These are phyloP conservation scores for Sporothrix schenckii DNA, from an alignment of 2,329 filamentous ascomycete genomes.

Conservation along the genomic window DNA sequence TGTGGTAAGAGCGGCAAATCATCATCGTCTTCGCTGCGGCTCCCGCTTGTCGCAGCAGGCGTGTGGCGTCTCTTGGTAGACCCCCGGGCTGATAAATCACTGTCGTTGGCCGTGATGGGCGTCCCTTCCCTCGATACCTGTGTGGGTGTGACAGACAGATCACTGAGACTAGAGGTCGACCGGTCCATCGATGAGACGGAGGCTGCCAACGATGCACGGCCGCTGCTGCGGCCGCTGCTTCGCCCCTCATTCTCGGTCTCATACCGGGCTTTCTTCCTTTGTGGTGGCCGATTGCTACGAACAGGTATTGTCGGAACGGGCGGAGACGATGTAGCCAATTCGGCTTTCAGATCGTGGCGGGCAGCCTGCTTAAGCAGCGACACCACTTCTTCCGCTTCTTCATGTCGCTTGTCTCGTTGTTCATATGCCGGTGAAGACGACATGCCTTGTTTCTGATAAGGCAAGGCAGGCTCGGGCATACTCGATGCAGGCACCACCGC, in stretches of 20 bases:
- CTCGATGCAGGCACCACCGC: background rate
- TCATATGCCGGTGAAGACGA: background rate
- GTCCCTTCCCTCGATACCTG: slow-evolving; percentile 31
- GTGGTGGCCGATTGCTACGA: background rate
- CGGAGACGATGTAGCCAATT: slow-evolving; percentile 24
- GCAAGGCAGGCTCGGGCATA: background rate
- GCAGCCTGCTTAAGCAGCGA: slow-evolving; percentile 4
- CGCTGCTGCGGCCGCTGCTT: background rate
- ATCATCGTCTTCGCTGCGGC: background rate
- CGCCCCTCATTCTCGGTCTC: background rate
- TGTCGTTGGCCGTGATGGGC: slow-evolving; percentile 32
- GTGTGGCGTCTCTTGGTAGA: slow-evolving; percentile 22
- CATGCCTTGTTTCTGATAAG: background rate
- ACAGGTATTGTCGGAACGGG: slow-evolving; percentile 8
- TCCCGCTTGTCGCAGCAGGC: background rate
- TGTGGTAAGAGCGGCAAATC: slow-evolving; percentile 12
- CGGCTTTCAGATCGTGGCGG: background rate
- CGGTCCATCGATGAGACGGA: slow-evolving; percentile 26
- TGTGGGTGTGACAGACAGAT: slow-evolving; percentile 47
- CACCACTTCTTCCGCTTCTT: background rate
- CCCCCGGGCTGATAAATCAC: slow-evolving; percentile 25
- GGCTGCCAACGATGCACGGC: slow-evolving; percentile 7
- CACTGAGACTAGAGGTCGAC: slow-evolving; percentile 47
- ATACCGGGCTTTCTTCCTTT: background rate
- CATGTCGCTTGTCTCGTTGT: background rate